Evolutionary conservation across 352 stramenopile genomes (phyloP).

Genomic region (Blastocystis sp.): DNA sequence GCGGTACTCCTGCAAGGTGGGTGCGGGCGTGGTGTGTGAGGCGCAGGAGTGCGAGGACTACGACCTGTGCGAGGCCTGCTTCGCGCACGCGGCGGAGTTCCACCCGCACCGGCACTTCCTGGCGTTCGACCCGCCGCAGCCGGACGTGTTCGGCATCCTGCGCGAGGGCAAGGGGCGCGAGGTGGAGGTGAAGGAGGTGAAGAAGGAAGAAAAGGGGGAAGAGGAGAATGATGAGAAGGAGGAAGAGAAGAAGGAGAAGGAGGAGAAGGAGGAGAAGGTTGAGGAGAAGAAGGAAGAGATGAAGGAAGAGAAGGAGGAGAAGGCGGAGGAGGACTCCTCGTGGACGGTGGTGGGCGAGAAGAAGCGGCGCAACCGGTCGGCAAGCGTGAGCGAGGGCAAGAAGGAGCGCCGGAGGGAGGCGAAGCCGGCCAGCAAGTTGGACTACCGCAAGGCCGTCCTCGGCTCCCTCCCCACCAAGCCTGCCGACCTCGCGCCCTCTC

Average conservation of each 20-base stretch:
- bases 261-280: neutral
- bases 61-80: conserved; percentile 48
- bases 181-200: conserved; percentile 15
- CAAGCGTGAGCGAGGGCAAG: neutral
- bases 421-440: neutral
- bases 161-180: conserved; percentile 1
- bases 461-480: neutral
- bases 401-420: neutral
- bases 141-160: conserved; percentile 55
- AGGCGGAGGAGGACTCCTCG: neutral
- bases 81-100: conserved; percentile 29
- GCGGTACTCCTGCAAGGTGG: conserved; percentile 52
- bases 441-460: conserved; percentile 20
- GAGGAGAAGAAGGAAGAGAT: neutral
- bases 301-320: conserved; percentile 2
- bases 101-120: conserved; percentile 34
- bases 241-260: neutral
- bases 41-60: conserved; percentile 55
- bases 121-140: conserved; percentile 47
- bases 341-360: conserved; percentile 38
- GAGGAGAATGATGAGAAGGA: neutral
- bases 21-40: neutral
- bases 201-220: neutral
- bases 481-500: neutral
- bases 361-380: neutral